A percentile compares a stretch with the other conserved stretches of the same genome.
These are phyloP conservation scores for Atalantia buxifolia DNA, from an alignment of 345 rosid genomes.

Conservation along the genomic window DNA sequence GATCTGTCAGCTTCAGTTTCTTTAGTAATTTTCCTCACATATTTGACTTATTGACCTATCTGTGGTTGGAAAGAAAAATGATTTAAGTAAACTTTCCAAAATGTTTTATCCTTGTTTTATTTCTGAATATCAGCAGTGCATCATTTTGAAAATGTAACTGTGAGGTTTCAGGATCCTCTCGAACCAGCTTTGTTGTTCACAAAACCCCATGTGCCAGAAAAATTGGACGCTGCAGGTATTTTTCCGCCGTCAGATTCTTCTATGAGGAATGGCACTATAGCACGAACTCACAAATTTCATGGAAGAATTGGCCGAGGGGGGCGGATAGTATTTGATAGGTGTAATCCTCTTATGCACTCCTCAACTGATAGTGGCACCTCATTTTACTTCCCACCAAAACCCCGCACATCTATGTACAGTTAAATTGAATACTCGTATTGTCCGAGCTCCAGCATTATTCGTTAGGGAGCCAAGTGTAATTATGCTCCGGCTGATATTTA, in stretches of 20 bases:
- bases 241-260: conserved; percentile 65
- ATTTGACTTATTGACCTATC: background rate
- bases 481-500: background rate
- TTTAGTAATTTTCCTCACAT: background rate
- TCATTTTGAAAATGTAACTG: background rate
- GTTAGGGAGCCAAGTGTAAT: background rate
- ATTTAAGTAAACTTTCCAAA: background rate
- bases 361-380: conserved; percentile 65
- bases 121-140: background rate
- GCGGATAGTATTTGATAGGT: conserved; percentile 83
- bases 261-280: conserved; percentile 31
- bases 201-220: conserved; percentile 86
- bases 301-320: conserved; percentile 99
- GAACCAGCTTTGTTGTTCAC: conserved; percentile 89
- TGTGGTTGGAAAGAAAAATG: background rate
- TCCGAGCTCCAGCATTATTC: background rate
- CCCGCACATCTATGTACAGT: conserved; percentile 47
- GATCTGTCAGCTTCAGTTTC: too few relatives aligned
- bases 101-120: background rate
- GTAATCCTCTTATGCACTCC: conserved; percentile 81
- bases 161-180: conserved; percentile 67
- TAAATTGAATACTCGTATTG: too few relatives aligned
- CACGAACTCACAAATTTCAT: conserved; percentile 46
- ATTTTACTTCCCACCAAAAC: conserved; percentile 59
- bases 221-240: conserved; percentile 81